phyloP scores from a whole-genome alignment of 441 rosid genomes.

The Gossypium gossypioides region DNA sequence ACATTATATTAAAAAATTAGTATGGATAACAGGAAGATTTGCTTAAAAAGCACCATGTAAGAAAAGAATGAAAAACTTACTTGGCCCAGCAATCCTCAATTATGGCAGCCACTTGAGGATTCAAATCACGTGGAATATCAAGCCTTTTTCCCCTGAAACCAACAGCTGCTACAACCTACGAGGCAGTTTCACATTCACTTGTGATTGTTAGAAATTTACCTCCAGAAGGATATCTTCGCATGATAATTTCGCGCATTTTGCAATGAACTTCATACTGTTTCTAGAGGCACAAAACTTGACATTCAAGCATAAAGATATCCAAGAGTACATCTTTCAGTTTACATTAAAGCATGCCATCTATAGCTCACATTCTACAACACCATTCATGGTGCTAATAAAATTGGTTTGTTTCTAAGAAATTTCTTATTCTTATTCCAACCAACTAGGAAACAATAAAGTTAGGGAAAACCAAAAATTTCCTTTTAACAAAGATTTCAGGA shows the following conservation, averaged over 20 bases:
- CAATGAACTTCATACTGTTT: too few species aligned
- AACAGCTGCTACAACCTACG: constrained; percentile 92
- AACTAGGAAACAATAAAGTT: neutral
- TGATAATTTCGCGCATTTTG: neutral
- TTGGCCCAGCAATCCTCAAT: constrained; percentile 90
- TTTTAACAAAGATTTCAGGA: neutral
- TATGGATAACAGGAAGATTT: neutral
- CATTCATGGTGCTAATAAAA: neutral
- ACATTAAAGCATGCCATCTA: neutral
- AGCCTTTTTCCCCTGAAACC: constrained; percentile 85
- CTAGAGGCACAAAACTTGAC: too few species aligned
- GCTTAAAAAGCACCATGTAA: neutral
- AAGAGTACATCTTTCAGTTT: neutral
- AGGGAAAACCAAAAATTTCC: neutral
- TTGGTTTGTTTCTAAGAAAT: neutral
- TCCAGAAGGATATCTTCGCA: neutral
- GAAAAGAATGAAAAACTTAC: constrained; percentile 34
- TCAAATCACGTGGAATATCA: constrained; percentile 73
- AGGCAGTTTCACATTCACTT: neutral
- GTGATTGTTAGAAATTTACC: neutral
- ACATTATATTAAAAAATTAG: constrained; percentile 19
- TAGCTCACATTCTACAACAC: neutral
- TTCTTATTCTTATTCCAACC: neutral
- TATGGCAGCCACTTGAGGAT: constrained; percentile 67
- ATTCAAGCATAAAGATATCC: neutral